A percentile compares a stretch with the other conserved stretches of the same genome.
Conservation (phyloP, 768 basidiomycete species). For the Tremella yokohamensis region DNA sequence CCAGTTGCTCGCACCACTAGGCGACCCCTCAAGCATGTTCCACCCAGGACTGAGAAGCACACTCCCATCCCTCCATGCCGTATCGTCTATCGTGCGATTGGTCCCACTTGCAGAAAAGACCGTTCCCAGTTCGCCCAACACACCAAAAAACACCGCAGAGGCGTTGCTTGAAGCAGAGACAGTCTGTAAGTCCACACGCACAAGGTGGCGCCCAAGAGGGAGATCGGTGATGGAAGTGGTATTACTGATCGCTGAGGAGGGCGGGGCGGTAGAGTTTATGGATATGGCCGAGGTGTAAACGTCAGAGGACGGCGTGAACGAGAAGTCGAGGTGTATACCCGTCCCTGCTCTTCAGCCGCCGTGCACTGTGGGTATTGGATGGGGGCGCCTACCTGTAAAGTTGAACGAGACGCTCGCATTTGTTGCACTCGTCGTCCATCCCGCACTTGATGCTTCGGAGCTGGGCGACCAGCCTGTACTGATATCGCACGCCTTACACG, state of each 20-base stretch:
- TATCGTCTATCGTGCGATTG: conserved; percentile 38
- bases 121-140: conserved; percentile 13
- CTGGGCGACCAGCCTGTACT: too few relatives aligned
- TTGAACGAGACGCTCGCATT: conserved; percentile 23
- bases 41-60: conserved; percentile 34
- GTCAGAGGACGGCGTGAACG: neutral
- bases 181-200: conserved; percentile 15
- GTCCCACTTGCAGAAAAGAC: conserved; percentile 12
- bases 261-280: conserved; percentile 17
- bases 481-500: too few relatives aligned
- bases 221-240: conserved; percentile 12
- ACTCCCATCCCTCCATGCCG: conserved; percentile 33
- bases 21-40: conserved; percentile 38
- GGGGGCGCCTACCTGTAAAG: conserved; percentile 26
- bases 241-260: neutral
- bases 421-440: too few relatives aligned
- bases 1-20: conserved; percentile 28
- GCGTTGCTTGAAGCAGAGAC: neutral
- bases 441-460: too few relatives aligned
- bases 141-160: conserved; percentile 20
- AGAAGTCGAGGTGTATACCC: neutral
- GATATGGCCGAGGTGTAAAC: neutral
- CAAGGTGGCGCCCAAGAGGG: conserved; percentile 20
- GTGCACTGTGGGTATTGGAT: neutral
- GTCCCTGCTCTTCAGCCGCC: too few relatives aligned